Evolutionary conservation across 345 rosid species (phyloP).

Genomic region (Bruguiera sexangula): DNA sequence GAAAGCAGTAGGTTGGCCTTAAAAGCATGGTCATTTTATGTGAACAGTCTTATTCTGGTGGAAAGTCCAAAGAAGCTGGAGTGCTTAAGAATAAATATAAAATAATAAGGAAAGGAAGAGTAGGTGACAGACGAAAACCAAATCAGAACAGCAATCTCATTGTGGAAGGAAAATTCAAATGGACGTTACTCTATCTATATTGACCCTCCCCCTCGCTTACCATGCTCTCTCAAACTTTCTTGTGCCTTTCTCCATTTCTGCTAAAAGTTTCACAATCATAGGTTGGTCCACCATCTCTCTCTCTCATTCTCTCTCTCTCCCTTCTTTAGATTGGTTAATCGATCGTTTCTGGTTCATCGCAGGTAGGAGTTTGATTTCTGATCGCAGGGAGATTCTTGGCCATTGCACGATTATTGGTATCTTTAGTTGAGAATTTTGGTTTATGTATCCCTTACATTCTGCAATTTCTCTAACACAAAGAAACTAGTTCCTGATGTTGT

Average conservation of each 20-base stretch:
- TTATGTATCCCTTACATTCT: background rate
- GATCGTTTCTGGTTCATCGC: background rate
- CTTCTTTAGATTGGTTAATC: background rate
- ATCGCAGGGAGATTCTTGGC: background rate
- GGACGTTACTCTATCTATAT: slow-evolving; percentile 41
- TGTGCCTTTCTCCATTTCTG: background rate
- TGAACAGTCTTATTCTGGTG: too few relatives aligned
- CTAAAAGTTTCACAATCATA: background rate
- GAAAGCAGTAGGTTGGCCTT: too few relatives aligned
- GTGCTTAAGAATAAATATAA: background rate
- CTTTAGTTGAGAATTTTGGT: background rate
- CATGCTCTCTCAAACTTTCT: slow-evolving; percentile 20
- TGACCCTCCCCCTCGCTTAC: slow-evolving; percentile 9
- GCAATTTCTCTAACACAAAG: background rate
- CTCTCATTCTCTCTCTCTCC: background rate
- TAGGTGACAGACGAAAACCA: slow-evolving; percentile 16
- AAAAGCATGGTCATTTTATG: too few relatives aligned
- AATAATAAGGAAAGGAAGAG: slow-evolving; percentile 8
- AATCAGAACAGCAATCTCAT: background rate
- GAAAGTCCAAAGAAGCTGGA: background rate
- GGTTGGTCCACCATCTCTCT: slow-evolving; percentile 23
- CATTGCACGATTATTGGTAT: background rate
- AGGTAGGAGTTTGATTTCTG: background rate
- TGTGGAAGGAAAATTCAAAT: slow-evolving; percentile 41
- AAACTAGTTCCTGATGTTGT: background rate